Conservation (phyloP, 306 rosid species). For the Benincasa hispida region DNA sequence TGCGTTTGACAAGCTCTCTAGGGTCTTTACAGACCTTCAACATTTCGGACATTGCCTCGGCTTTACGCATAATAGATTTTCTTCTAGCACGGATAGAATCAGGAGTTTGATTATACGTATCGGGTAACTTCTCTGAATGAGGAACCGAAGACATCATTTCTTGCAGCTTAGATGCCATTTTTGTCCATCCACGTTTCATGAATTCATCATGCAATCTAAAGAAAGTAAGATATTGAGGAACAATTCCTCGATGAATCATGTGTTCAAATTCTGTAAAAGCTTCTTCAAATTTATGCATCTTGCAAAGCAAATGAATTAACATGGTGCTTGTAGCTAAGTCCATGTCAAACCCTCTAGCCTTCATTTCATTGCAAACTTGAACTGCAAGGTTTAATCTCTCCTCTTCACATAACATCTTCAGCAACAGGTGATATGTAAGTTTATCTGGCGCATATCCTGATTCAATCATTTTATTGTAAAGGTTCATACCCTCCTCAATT, state of each 20-base stretch:
- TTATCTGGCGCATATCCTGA: conserved; percentile 70
- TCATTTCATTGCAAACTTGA: conserved; percentile 82
- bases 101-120: conserved; percentile 35
- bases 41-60: conserved; percentile 58
- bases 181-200: conserved; percentile 45
- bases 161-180: conserved; percentile 47
- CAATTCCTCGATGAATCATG: conserved; percentile 69
- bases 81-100: conserved; percentile 36
- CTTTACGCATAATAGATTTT: conserved; percentile 50
- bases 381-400: conserved; percentile 60
- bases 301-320: conserved; percentile 66
- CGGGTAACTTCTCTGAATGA: conserved; percentile 55
- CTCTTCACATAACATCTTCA: conserved; percentile 84
- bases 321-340: conserved; percentile 74
- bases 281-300: conserved; percentile 56
- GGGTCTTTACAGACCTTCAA: conserved; percentile 57
- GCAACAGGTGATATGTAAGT: conserved; percentile 69
- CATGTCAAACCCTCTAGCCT: conserved; percentile 58
- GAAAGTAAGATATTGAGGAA: conserved; percentile 83
- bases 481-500: conserved; percentile 79
- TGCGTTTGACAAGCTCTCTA: conserved; percentile 36
- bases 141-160: conserved; percentile 68
- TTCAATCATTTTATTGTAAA: conserved; percentile 69
- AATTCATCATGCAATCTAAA: conserved; percentile 46
- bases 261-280: conserved; percentile 61